phyloP scores from a whole-genome alignment of 2,329 filamentous ascomycete species.

The Phialophora verrucosa region DNA sequence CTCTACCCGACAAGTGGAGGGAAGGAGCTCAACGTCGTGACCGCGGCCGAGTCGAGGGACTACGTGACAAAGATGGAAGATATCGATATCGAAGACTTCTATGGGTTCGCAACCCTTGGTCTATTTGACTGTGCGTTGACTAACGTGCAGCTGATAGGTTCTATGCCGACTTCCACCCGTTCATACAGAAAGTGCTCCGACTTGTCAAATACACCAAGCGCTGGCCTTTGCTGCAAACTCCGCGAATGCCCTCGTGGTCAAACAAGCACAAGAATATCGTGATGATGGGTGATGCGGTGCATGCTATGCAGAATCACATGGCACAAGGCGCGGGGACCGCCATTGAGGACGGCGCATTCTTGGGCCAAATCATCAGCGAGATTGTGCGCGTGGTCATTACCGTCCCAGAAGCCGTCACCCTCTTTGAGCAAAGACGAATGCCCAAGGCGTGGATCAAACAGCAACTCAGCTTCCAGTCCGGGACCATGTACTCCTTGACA shows the following conservation, averaged over 20 bases:
- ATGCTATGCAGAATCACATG: slow-evolving; percentile 53
- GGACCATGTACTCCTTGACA: slow-evolving; percentile 13
- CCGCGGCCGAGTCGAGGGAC: slow-evolving; percentile 15
- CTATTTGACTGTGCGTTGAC: background rate
- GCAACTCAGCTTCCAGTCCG: slow-evolving; percentile 41
- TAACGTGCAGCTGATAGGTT: slow-evolving; percentile 1
- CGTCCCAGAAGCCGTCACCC: slow-evolving; percentile 44
- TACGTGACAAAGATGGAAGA: slow-evolving; percentile 21
- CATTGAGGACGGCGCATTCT: slow-evolving; percentile 53
- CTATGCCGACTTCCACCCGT: slow-evolving; percentile 18
- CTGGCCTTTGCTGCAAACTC: slow-evolving; percentile 53
- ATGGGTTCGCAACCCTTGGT: background rate
- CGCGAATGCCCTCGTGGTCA: slow-evolving; percentile 50
- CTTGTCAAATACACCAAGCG: slow-evolving; percentile 35
- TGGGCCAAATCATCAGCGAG: slow-evolving; percentile 45
- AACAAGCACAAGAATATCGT: slow-evolving; percentile 50
- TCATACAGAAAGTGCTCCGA: slow-evolving; percentile 13
- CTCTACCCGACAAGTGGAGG: slow-evolving; percentile 14
- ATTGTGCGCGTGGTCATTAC: slow-evolving; percentile 45
- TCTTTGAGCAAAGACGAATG: slow-evolving; percentile 51
- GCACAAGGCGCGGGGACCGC: slow-evolving; percentile 52
- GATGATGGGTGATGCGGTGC: slow-evolving; percentile 46
- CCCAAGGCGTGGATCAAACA: slow-evolving; percentile 51
- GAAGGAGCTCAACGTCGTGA: slow-evolving; percentile 19
- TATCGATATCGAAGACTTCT: slow-evolving; percentile 16